A percentile compares a stretch with the other conserved stretches of the same genome.
Conservation (phyloP, 805 yeast species). For the baker's yeast (Saccharomyces cerevisiae) region DNA sequence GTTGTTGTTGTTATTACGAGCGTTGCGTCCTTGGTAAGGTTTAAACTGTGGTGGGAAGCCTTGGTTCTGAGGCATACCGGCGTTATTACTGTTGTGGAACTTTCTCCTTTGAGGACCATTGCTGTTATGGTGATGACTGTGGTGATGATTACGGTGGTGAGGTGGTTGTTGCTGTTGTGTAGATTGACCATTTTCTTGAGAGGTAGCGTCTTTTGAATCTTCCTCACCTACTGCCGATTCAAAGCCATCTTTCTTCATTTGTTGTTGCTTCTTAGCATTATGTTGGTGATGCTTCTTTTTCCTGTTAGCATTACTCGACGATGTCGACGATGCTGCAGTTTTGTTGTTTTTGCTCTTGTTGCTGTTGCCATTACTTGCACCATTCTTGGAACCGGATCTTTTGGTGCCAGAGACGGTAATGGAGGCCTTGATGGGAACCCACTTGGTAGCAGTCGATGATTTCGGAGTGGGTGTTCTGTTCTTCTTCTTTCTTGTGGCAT, state of each 20-base stretch:
- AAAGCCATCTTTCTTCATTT: constrained; percentile 3
- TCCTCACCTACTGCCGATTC: constrained; percentile 3
- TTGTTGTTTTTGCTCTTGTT: constrained; percentile 6
- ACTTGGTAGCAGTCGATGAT: constrained; percentile 35
- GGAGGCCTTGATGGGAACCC: constrained; percentile 63
- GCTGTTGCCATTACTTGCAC: constrained; percentile 7
- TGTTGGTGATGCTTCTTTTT: constrained; percentile 12
- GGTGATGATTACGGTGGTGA: constrained; percentile 4
- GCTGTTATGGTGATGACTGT: not conserved
- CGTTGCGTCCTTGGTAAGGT: constrained; percentile 10
- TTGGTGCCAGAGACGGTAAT: constrained; percentile 35
- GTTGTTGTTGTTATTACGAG: constrained; percentile 8
- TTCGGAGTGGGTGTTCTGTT: constrained; percentile 13
- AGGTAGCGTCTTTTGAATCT: constrained; percentile 1
- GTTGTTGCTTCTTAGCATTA: constrained; percentile 4
- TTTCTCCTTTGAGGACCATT: constrained; percentile 18
- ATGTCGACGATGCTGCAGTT: constrained; percentile 1
- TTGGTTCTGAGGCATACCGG: not conserved
- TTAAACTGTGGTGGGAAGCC: constrained; percentile 4
- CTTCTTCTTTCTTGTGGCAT: constrained; percentile 13
- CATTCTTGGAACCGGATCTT: constrained; percentile 11
- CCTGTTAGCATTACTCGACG: constrained; percentile 4
- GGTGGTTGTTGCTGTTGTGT: constrained; percentile 4
- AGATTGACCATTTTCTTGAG: constrained; percentile 2
- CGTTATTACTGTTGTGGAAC: constrained; percentile 12